A percentile compares a stretch with the other conserved stretches of the same genome.
phyloP scores from a whole-genome alignment of 495 filamentous ascomycete genomes.

The Emericellopsis terricola region DNA sequence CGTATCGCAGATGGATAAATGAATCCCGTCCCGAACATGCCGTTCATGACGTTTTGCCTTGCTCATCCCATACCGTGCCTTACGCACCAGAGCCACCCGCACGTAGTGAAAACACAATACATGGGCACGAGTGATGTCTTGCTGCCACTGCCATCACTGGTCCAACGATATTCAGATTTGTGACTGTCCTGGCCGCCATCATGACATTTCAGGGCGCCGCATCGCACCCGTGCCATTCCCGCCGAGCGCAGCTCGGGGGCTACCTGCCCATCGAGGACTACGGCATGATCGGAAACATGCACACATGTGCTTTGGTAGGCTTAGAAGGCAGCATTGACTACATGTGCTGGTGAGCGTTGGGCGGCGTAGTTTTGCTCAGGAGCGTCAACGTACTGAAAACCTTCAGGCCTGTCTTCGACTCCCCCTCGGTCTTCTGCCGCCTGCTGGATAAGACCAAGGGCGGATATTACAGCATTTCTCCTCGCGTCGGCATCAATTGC shows the following conservation, averaged over 20 bases:
- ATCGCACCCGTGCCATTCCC: slow-evolving; percentile 5
- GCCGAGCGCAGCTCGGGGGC: slow-evolving; percentile 11
- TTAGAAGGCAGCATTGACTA: slow-evolving; percentile 55
- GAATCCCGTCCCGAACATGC: too few relatives aligned
- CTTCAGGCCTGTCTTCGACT: slow-evolving; percentile 52
- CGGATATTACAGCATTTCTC: slow-evolving; percentile 47
- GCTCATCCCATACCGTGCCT: too few relatives aligned
- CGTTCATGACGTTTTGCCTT: too few relatives aligned
- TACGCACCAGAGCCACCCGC: too few relatives aligned
- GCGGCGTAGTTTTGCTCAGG: too few relatives aligned
- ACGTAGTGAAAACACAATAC: too few relatives aligned
- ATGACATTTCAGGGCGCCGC: slow-evolving; percentile 3
- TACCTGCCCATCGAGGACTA: slow-evolving; percentile 59
- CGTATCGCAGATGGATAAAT: too few relatives aligned
- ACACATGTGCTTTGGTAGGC: slow-evolving; percentile 54
- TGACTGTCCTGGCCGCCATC: too few relatives aligned
- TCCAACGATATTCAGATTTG: too few relatives aligned
- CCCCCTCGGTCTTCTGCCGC: slow-evolving; percentile 46
- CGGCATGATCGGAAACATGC: slow-evolving; percentile 61
- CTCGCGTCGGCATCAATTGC: slow-evolving; percentile 21
- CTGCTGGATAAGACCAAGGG: slow-evolving; percentile 54
- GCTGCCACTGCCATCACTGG: too few relatives aligned
- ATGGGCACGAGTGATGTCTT: too few relatives aligned
- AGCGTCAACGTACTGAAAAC: too few relatives aligned
- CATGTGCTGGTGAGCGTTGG: slow-evolving; percentile 58